These are phyloP conservation scores for Salix brachista DNA, from an alignment of 345 rosid species.

Conservation along the genomic window DNA sequence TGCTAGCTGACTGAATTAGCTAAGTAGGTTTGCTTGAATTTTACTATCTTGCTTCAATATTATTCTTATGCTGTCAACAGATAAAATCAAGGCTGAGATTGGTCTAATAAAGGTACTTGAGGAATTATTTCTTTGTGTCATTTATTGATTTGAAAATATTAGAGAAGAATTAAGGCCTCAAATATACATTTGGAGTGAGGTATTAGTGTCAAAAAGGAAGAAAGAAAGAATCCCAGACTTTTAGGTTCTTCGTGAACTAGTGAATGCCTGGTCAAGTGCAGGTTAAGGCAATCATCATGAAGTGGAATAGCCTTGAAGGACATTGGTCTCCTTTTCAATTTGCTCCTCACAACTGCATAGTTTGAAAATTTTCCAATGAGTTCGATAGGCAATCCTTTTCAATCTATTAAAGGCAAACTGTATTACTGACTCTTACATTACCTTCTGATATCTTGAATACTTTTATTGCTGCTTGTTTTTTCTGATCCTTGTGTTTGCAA, in stretches of 20 bases:
- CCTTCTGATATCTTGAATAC: slow-evolving; percentile 29
- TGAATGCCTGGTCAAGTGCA: background rate
- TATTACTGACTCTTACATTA: slow-evolving; percentile 14
- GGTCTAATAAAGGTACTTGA: background rate
- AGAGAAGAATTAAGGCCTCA: background rate
- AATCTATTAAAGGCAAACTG: background rate
- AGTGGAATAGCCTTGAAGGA: slow-evolving; percentile 23
- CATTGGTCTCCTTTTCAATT: slow-evolving; percentile 7
- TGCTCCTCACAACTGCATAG: slow-evolving; percentile 31
- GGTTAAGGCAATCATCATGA: slow-evolving; percentile 19
- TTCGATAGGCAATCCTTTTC: slow-evolving; percentile 4
- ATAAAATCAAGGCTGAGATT: background rate
- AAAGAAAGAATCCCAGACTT: background rate
- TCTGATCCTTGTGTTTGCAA: slow-evolving; percentile 20
- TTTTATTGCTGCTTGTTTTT: slow-evolving; percentile 13
- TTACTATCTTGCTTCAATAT: background rate
- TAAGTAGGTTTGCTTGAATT: background rate
- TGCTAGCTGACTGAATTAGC: background rate
- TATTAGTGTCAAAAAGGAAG: background rate
- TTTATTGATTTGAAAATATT: slow-evolving; percentile 7
- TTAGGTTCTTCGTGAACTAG: background rate
- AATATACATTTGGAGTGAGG: slow-evolving; percentile 3
- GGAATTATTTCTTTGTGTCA: background rate
- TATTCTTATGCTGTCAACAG: background rate
- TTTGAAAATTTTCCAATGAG: slow-evolving; percentile 12